These are phyloP conservation scores for Pseudonitzschia pungens DNA, from an alignment of 108 stramenopile species.

Conservation along the genomic window DNA sequence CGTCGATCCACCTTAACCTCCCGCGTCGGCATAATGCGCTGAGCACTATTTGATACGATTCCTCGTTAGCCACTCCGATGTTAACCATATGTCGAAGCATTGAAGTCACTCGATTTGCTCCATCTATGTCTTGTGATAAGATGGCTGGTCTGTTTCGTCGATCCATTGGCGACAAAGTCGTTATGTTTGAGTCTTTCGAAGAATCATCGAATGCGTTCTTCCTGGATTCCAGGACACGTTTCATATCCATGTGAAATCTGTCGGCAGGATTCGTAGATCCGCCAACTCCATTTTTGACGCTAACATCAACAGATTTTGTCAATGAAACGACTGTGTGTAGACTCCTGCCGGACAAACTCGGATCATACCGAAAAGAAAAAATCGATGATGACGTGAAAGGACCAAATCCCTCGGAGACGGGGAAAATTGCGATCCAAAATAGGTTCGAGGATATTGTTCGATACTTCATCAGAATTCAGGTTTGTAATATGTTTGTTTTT, in stretches of 20 bases:
- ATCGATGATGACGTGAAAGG: neutral
- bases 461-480: neutral
- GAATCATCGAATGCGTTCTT: slow-evolving; percentile 9
- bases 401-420: slow-evolving; percentile 4
- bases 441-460: neutral
- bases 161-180: slow-evolving; percentile 11
- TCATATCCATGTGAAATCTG: slow-evolving; percentile 39
- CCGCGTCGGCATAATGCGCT: slow-evolving; percentile 38
- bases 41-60: slow-evolving; percentile 45
- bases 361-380: neutral
- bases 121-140: slow-evolving; percentile 38
- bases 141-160: slow-evolving; percentile 29
- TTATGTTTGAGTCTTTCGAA: neutral
- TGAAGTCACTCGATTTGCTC: slow-evolving; percentile 36
- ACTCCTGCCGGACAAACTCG: neutral
- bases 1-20: slow-evolving; percentile 39
- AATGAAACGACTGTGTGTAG: neutral
- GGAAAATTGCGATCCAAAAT: slow-evolving; percentile 3
- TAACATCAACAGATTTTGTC: neutral
- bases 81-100: slow-evolving; percentile 47
- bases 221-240: slow-evolving; percentile 32
- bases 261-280: slow-evolving; percentile 18
- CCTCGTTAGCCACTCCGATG: slow-evolving; percentile 39
- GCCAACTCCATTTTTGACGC: slow-evolving; percentile 44
- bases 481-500: neutral